These are phyloP conservation scores for Mycoemilia scoparia DNA, from an alignment of 192 early-diverging fungal species.

Conservation along the genomic window DNA sequence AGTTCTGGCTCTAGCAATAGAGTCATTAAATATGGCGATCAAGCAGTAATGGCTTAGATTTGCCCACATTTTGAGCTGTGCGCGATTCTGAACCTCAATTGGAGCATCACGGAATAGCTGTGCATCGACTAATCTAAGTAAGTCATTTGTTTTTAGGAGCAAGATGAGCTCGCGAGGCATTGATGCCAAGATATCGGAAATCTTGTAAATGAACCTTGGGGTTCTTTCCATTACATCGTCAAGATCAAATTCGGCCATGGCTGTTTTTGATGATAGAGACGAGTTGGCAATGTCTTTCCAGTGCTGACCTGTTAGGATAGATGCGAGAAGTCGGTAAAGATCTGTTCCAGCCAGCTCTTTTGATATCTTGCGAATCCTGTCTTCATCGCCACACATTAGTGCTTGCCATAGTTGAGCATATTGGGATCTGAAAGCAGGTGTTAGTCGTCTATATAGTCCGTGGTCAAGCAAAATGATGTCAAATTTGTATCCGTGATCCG, in stretches of 20 bases:
- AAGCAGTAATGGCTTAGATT: conserved; percentile 23
- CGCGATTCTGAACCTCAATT: conserved; percentile 13
- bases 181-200: conserved; percentile 64
- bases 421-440: conserved; percentile 49
- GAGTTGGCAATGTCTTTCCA: conserved; percentile 48
- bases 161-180: conserved; percentile 71
- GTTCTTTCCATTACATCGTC: conserved; percentile 35
- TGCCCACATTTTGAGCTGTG: conserved; percentile 21
- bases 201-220: conserved; percentile 42
- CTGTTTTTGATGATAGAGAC: conserved; percentile 15
- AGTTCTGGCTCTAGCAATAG: no score
- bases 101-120: conserved; percentile 27
- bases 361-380: conserved; percentile 46
- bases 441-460: conserved; percentile 70
- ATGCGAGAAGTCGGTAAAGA: conserved; percentile 68
- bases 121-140: conserved; percentile 54
- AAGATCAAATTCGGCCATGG: conserved; percentile 28
- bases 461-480: conserved; percentile 76
- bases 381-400: conserved; percentile 58
- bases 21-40: conserved; percentile 13
- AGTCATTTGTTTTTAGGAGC: conserved; percentile 82
- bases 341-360: conserved; percentile 51
- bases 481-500: conserved; percentile 53
- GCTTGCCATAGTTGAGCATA: conserved; percentile 82
- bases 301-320: conserved; percentile 70